Percentiles rank a stretch among this genome's conserved stretches.
phyloP scores from a whole-genome alignment of 2,329 filamentous ascomycete species.

The Rutstroemia sp. region DNA sequence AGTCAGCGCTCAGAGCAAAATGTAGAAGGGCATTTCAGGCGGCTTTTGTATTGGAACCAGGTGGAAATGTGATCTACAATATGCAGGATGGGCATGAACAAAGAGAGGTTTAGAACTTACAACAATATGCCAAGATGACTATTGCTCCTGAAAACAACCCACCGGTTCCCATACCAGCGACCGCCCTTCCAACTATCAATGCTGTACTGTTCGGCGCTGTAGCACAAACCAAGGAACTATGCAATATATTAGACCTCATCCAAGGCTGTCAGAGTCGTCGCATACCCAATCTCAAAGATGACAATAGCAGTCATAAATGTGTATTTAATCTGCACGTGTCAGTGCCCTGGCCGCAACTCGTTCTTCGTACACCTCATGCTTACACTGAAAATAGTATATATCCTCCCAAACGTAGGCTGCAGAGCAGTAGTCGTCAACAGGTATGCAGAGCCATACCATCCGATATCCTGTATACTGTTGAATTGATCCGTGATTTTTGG shows the following conservation, averaged over 20 bases:
- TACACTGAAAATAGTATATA: conserved; percentile 26
- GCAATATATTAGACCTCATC: neutral
- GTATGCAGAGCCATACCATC: conserved; percentile 38
- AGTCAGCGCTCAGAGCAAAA: neutral
- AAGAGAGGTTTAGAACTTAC: neutral
- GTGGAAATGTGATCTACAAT: too few species aligned
- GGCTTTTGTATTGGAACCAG: too few species aligned
- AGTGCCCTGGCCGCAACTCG: neutral
- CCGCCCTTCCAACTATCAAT: conserved; percentile 27
- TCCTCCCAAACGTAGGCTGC: conserved; percentile 27
- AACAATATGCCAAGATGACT: conserved; percentile 24
- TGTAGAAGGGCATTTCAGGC: neutral
- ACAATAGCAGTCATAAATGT: conserved; percentile 25
- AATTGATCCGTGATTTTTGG: conserved; percentile 34
- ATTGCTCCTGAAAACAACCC: conserved; percentile 32
- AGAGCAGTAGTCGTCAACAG: conserved; percentile 31
- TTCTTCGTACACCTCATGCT: neutral
- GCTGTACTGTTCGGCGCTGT: conserved; percentile 26
- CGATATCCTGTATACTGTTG: conserved; percentile 36
- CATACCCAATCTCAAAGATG: conserved; percentile 26
- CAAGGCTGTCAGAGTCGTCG: neutral
- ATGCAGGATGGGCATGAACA: too few species aligned
- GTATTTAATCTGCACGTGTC: conserved; percentile 24
- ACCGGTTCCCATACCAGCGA: conserved; percentile 28
- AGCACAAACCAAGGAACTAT: conserved; percentile 24